These are phyloP conservation scores for Suhomyces yuchorum DNA, from an alignment of 1,139 yeast species.

Conservation along the genomic window DNA sequence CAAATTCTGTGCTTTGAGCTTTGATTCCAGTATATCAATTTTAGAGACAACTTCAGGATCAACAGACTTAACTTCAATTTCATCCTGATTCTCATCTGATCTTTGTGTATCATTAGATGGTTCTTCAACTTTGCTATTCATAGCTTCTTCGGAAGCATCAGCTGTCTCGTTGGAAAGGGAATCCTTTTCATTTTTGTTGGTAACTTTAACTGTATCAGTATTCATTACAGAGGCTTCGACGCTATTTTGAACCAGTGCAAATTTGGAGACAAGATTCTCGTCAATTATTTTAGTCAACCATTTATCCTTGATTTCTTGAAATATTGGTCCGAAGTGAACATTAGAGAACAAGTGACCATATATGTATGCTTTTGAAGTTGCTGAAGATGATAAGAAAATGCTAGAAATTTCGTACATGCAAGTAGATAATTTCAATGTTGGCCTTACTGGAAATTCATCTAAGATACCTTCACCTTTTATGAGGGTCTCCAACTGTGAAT, in stretches of 20 bases:
- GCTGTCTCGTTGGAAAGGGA: too few relatives aligned
- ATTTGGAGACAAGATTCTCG: conserved; percentile 2
- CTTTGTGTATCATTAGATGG: too few relatives aligned
- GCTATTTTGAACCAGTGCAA: not conserved
- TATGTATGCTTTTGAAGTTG: conserved; percentile 13
- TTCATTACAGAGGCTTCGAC: too few relatives aligned
- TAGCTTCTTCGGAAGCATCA: too few relatives aligned
- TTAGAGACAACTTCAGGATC: not conserved
- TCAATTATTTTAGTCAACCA: conserved; percentile 26
- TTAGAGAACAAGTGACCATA: conserved; percentile 28
- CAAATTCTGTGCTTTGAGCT: conserved; percentile 6
- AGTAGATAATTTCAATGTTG: conserved; percentile 28
- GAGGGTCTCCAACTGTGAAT: not conserved
- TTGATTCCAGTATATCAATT: not conserved
- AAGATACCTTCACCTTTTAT: not conserved
- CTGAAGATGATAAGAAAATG: conserved; percentile 16
- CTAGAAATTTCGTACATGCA: conserved; percentile 27
- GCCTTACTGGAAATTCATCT: conserved; percentile 24
- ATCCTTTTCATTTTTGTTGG: too few relatives aligned
- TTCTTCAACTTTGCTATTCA: too few relatives aligned
- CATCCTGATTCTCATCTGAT: not conserved
- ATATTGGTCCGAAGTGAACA: conserved; percentile 15
- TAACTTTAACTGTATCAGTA: too few relatives aligned
- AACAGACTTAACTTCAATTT: not conserved
- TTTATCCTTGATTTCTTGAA: conserved; percentile 28